These are phyloP conservation scores for Ilyonectria robusta DNA, from an alignment of 2,329 filamentous ascomycete species.

Conservation along the genomic window DNA sequence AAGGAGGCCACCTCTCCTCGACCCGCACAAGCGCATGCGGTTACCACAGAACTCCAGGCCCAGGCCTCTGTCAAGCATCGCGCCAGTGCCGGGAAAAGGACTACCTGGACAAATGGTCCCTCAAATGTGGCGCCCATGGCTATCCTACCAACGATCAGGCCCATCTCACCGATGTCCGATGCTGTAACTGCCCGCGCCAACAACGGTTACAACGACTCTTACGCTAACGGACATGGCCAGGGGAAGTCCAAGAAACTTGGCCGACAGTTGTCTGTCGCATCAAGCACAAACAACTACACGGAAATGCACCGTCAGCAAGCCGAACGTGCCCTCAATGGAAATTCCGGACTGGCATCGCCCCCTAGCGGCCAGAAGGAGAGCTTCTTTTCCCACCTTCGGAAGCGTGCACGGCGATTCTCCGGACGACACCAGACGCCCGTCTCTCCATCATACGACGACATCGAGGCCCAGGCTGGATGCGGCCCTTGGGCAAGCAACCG, in stretches of 20 bases:
- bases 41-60: slow-evolving; percentile 56
- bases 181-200: slow-evolving; percentile 91
- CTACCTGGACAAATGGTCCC: slow-evolving; percentile 91
- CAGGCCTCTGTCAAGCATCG: slow-evolving; percentile 48
- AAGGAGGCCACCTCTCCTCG: slow-evolving; percentile 64
- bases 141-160: slow-evolving; percentile 93
- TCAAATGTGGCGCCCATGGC: slow-evolving; percentile 91
- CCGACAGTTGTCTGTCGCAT: slow-evolving; percentile 91
- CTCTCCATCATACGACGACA: slow-evolving; percentile 85
- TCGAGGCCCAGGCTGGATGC: slow-evolving; percentile 94
- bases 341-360: slow-evolving; percentile 81
- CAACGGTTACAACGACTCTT: slow-evolving; percentile 69
- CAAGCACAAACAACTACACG: slow-evolving; percentile 92
- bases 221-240: slow-evolving; percentile 60
- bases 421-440: slow-evolving; percentile 88
- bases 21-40: slow-evolving; percentile 60
- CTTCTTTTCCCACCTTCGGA: slow-evolving; percentile 97
- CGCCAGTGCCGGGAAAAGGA: slow-evolving; percentile 79
- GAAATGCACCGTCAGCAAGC: slow-evolving; percentile 92
- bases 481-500: slow-evolving; percentile 90
- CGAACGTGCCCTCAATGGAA: slow-evolving; percentile 89
- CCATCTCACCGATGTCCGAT: slow-evolving; percentile 96
- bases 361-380: slow-evolving; percentile 89
- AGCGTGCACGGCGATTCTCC: slow-evolving; percentile 91
- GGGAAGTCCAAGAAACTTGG: slow-evolving; percentile 93